phyloP scores from a whole-genome alignment of 2,329 filamentous ascomycete species.

The Verticillium tricorpus region DNA sequence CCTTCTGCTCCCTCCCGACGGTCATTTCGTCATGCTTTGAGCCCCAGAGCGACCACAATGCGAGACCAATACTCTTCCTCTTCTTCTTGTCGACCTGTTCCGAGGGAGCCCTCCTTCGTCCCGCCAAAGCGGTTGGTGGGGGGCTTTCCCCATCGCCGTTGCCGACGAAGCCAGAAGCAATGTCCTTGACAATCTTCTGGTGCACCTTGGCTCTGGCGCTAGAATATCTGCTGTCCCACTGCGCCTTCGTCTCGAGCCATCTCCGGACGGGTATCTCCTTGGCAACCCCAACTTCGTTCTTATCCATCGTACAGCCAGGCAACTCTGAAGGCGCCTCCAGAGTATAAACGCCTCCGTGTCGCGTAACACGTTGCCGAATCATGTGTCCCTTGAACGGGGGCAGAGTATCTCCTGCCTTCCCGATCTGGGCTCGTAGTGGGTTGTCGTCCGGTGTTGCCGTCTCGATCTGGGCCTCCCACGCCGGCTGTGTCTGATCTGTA shows the following conservation, averaged over 20 bases:
- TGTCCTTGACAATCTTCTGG: conserved; percentile 67
- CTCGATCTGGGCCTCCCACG: conserved; percentile 7
- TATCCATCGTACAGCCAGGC: conserved; percentile 57
- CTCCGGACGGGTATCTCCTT: conserved; percentile 76
- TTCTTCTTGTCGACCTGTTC: conserved; percentile 48
- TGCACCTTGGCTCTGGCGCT: conserved; percentile 67
- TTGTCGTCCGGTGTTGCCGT: conserved; percentile 6
- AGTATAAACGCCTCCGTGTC: conserved; percentile 68
- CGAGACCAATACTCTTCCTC: conserved; percentile 68
- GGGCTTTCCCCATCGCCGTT: conserved; percentile 71
- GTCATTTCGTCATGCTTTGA: conserved; percentile 82
- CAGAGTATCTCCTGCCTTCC: conserved; percentile 80
- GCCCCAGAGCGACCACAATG: conserved; percentile 83
- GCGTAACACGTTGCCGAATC: conserved; percentile 83
- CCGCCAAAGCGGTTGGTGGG: conserved; percentile 78
- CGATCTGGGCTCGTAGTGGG: conserved; percentile 44
- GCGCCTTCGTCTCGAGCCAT: conserved; percentile 71
- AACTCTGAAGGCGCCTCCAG: conserved; percentile 63
- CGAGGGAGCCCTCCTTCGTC: conserved; percentile 50
- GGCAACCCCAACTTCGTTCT: conserved; percentile 68
- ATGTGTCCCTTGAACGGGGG: conserved; percentile 79
- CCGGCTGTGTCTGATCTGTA: conserved; percentile 10
- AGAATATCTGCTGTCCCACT: conserved; percentile 71
- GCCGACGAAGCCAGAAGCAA: conserved; percentile 65
- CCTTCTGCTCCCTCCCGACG: conserved; percentile 53